Evolutionary conservation across 1,284 basidiomycete genomes (phyloP).

Genomic region (Leucoagaricus sp.): DNA sequence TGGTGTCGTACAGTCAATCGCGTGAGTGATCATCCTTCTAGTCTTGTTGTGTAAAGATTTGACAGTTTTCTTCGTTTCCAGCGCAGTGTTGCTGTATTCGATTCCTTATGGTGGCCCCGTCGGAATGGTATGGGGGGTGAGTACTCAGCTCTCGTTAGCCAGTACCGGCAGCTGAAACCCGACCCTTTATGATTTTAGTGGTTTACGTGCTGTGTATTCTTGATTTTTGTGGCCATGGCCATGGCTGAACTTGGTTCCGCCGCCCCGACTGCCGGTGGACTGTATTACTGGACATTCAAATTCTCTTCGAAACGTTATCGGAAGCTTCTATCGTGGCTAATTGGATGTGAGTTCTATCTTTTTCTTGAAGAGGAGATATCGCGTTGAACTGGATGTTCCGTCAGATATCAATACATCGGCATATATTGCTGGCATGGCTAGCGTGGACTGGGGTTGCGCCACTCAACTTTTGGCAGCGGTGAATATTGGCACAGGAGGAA

Average conservation of each 20-base stretch:
- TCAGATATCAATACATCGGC: constrained; percentile 76
- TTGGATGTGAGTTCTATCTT: constrained; percentile 61
- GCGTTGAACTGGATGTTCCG: background rate
- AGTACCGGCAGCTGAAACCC: background rate
- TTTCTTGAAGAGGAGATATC: background rate
- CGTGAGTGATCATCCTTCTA: background rate
- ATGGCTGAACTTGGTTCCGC: constrained; percentile 75
- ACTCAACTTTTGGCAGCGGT: constrained; percentile 72
- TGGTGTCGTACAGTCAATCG: background rate
- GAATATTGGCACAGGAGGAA: constrained; percentile 55
- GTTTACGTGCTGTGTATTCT: constrained; percentile 56
- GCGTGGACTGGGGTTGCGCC: constrained; percentile 78
- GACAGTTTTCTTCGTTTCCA: background rate
- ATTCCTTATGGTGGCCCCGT: constrained; percentile 78
- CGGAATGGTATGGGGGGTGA: constrained; percentile 82
- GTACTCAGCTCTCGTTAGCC: constrained; percentile 25
- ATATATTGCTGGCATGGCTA: constrained; percentile 67
- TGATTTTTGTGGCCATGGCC: constrained; percentile 62
- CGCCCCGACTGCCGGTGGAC: constrained; percentile 73
- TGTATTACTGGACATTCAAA: constrained; percentile 80
- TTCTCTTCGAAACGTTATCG: constrained; percentile 65
- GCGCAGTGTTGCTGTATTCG: constrained; percentile 66
- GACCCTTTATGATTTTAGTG: constrained; percentile 38
- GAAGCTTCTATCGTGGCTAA: constrained; percentile 74
- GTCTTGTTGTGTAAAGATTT: background rate